phyloP scores from a whole-genome alignment of 1,284 basidiomycete species.

The Volvariella volvacea region DNA sequence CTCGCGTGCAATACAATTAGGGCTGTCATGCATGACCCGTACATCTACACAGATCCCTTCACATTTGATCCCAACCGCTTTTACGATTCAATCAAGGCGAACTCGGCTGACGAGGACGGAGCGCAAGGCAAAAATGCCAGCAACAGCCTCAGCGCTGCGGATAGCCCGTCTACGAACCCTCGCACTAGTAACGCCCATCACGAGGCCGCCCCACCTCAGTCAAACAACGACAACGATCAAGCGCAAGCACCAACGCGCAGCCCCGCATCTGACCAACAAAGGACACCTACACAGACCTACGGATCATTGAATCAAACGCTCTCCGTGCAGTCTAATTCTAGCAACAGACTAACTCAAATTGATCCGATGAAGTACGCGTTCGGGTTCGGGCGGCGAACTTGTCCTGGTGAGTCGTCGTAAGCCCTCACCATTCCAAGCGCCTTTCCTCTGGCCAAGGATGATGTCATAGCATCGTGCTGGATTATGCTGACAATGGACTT shows the following conservation, averaged over 20 bases:
- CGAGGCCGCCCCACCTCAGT: no score
- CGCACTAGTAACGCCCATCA: no score
- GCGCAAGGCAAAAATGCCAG: not conserved
- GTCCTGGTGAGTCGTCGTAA: constrained; percentile 24
- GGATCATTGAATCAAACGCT: not conserved
- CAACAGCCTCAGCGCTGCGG: not conserved
- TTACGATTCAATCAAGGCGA: constrained; percentile 7
- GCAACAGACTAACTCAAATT: constrained; percentile 14
- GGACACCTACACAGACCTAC: no score
- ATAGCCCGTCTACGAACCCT: no score
- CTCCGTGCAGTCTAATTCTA: not conserved
- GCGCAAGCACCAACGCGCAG: no score
- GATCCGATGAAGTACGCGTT: constrained; percentile 29
- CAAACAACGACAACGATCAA: no score
- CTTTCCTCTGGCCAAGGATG: no score
- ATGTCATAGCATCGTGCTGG: not conserved
- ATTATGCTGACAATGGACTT: not conserved
- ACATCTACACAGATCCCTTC: constrained; percentile 33
- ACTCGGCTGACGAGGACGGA: not conserved
- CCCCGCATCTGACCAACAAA: no score
- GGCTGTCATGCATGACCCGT: constrained; percentile 38
- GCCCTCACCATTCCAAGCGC: no score
- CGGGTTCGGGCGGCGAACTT: constrained; percentile 38
- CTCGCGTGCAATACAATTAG: no score
- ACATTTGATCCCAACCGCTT: constrained; percentile 40